A percentile compares a stretch with the other conserved stretches of the same genome.
phyloP scores from a whole-genome alignment of 2,329 filamentous ascomycete genomes.

The Calonectria crousiana region DNA sequence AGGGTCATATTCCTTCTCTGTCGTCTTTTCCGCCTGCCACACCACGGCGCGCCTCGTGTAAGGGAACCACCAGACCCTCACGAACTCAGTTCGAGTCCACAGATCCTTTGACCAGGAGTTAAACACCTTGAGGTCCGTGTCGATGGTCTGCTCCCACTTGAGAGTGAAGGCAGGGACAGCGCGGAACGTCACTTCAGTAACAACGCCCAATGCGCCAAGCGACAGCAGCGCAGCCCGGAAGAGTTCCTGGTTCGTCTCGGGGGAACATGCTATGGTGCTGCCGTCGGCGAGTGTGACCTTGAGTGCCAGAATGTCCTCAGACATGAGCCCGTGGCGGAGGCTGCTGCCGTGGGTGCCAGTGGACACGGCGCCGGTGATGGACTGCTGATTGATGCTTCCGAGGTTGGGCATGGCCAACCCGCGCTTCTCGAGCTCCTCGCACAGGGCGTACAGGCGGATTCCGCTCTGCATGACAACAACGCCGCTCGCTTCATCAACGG shows the following conservation, averaged over 20 bases:
- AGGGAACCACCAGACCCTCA: constrained; percentile 97
- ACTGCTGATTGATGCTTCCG: constrained; percentile 95
- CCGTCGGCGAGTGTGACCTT: constrained; percentile 88
- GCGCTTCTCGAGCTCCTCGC: constrained; percentile 77
- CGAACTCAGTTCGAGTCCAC: constrained; percentile 89
- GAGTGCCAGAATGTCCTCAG: constrained; percentile 79
- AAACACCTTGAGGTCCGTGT: constrained; percentile 76
- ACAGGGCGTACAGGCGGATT: constrained; percentile 82
- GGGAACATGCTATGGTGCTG: constrained; percentile 76
- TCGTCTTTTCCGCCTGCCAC: constrained; percentile 88
- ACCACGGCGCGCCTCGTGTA: constrained; percentile 90
- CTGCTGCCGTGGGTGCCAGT: constrained; percentile 96
- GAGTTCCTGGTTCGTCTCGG: constrained; percentile 78
- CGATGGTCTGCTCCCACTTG: constrained; percentile 85
- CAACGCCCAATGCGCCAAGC: constrained; percentile 89
- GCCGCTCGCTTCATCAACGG: constrained; percentile 74
- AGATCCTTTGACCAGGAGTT: constrained; percentile 78
- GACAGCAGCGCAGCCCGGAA: constrained; percentile 91
- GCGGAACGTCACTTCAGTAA: constrained; percentile 89
- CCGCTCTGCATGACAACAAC: constrained; percentile 87
- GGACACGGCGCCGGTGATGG: constrained; percentile 89
- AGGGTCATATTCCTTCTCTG: constrained; percentile 69
- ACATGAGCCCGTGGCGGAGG: constrained; percentile 84
- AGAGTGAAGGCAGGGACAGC: constrained; percentile 87
- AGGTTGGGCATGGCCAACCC: constrained; percentile 91